Percentiles rank a stretch among this genome's conserved stretches.
These are phyloP conservation scores for Tetradesmus lagerheimii DNA, from an alignment of 139 green algal species.

Conservation along the genomic window DNA sequence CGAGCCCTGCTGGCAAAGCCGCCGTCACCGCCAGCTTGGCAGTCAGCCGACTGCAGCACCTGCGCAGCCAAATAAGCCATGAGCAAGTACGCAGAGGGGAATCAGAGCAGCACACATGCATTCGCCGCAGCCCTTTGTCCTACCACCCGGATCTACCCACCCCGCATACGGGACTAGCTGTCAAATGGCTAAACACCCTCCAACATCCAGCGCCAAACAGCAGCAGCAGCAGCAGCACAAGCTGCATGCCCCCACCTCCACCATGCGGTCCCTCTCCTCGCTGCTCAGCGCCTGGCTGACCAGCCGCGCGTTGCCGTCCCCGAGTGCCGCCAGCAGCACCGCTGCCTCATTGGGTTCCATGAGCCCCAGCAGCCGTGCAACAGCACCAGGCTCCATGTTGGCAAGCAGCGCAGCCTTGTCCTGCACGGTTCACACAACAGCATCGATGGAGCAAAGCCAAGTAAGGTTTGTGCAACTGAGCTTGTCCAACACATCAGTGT, in stretches of 20 bases:
- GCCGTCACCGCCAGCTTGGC: neutral
- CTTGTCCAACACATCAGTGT: too few relatives aligned
- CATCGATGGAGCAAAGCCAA: too few relatives aligned
- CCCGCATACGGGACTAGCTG: too few relatives aligned
- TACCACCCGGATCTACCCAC: too few relatives aligned
- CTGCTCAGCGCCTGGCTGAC: constrained; percentile 54
- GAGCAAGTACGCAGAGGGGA: too few relatives aligned
- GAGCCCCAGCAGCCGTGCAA: constrained; percentile 53
- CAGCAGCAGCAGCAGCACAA: too few relatives aligned
- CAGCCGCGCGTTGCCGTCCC: constrained; percentile 36
- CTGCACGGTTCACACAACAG: neutral
- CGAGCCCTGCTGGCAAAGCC: neutral
- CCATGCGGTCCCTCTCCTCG: constrained; percentile 51
- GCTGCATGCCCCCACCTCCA: constrained; percentile 49
- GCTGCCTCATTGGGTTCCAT: constrained; percentile 56
- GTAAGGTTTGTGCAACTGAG: too few relatives aligned
- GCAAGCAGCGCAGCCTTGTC: constrained; percentile 54
- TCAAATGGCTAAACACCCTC: too few relatives aligned
- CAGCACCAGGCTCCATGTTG: constrained; percentile 51
- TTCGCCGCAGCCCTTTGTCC: too few relatives aligned
- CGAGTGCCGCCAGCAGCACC: constrained; percentile 57
- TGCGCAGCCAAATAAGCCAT: neutral
- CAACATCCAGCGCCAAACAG: too few relatives aligned
- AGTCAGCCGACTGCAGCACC: constrained; percentile 45
- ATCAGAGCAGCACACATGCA: too few relatives aligned